These are phyloP conservation scores for Smallanthus sonchifolius DNA, from an alignment of 129 eudicot genomes.

Conservation along the genomic window DNA sequence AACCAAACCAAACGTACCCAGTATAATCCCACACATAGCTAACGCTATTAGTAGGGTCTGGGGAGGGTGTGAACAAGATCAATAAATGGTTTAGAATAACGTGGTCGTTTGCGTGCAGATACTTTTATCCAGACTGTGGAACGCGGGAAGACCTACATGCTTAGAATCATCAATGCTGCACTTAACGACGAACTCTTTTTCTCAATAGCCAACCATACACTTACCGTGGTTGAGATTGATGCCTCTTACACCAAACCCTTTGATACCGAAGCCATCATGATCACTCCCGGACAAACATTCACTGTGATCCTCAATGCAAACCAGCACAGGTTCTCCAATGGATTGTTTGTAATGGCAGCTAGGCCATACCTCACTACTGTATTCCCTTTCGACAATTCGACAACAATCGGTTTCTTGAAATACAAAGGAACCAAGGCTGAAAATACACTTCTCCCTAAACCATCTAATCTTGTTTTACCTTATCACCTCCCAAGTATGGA, in stretches of 20 bases:
- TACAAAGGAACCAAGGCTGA: conserved; percentile 31
- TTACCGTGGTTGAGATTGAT: conserved; percentile 69
- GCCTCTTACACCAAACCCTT: conserved; percentile 74
- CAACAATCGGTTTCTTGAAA: conserved; percentile 56
- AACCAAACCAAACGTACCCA: too few relatives aligned
- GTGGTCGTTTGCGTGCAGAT: conserved; percentile 39
- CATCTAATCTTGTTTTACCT: conserved; percentile 35
- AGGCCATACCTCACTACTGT: conserved; percentile 70
- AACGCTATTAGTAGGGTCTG: too few relatives aligned
- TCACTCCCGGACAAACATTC: conserved; percentile 80
- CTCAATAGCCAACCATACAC: conserved; percentile 49
- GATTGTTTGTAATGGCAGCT: conserved; percentile 65
- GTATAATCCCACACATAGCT: too few relatives aligned
- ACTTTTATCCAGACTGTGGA: conserved; percentile 52
- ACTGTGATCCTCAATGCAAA: conserved; percentile 55
- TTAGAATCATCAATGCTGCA: conserved; percentile 75
- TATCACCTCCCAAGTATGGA: conserved; percentile 47
- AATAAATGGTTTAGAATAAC: too few relatives aligned
- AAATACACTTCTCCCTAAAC: neutral
- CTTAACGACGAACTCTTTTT: conserved; percentile 70
- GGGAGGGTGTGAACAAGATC: too few relatives aligned
- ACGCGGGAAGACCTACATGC: conserved; percentile 59
- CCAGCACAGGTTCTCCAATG: conserved; percentile 29
- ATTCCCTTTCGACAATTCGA: conserved; percentile 67
- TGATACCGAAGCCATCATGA: conserved; percentile 58